Evolutionary conservation across 345 rosid species (phyloP), one percentile per base, ranked within the genome.

Genomic region (Zanthoxylum bungeanum): DNA sequence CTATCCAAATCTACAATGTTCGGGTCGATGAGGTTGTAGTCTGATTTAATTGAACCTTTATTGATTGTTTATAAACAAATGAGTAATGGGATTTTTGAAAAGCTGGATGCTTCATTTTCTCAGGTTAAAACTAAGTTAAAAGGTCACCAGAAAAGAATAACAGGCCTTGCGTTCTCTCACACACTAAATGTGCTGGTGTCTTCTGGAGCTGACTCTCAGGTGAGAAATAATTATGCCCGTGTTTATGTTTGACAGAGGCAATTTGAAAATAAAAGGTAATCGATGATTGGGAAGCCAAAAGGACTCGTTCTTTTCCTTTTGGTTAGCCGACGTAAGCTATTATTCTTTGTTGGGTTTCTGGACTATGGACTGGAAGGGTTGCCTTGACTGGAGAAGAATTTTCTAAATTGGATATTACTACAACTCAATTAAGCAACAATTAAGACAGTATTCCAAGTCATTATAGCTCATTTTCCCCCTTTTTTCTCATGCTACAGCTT

Each of bases 201-300:
- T 71, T 90, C 98, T 5, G 98, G 98, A 62, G 98, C 97, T 42
- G 96, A 90, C 68, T 75, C 90, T 61, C 96, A 90, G 91, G 96
- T 88, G 60, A 71, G 79, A 72, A 71, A 71, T 73, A 27, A 36
- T 9, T 27, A 36, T 36, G 27, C 16, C 12, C 28, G 22, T 53
- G 31, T 72, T 63, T 34, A 8, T 47, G 56, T 65, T 42, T 61
- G 30, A 47, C 39, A 16, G 55, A 58, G 70, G 46, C 37, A 64
- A 24, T 60, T 30, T 36, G 0, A 40, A 58, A 17, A 58, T 3
- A 2, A 47, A 33, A 24, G 17, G 58, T 40, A 34, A 46, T 12
- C 33, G 16, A 47, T 39, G 25, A 30, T 46, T 64, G 9, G 46
- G 60, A 64, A 37, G 44, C 49, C 19, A 59, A 39, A 36, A 44